Evolutionary conservation across 176 grass and related monocot genomes (phyloP), one percentile per base, ranked within the genome.

Genomic region (Thinopyrum elongatum): DNA sequence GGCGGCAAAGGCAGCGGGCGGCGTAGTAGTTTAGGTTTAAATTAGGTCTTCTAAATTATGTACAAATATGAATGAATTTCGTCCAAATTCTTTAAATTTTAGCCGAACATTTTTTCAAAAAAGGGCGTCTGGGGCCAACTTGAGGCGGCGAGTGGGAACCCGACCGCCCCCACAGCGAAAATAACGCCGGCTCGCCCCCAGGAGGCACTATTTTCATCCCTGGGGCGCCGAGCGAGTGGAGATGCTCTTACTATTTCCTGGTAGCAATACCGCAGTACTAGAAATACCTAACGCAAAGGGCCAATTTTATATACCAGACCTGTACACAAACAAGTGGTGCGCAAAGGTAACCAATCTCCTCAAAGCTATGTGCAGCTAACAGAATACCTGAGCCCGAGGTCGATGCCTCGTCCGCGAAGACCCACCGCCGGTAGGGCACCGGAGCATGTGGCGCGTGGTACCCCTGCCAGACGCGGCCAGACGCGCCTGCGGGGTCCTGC

Each of bases 381-480:
- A 65, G 41, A 65, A 65, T 86, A 95, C 91, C 94, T 87, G 71
- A 49, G 10, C 70, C 36, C 13, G 89, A 91, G 61, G 73, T 89
- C 2, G 84, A 85, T 22, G 80, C 71, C 39, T 91, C 71, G 8
- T 95, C 86, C 30, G 84, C 82, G 2, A 68, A 65, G 34, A 95
- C 27, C 91, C 94, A 95, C 6, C 8, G 66, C 36, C 91, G 77
- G 22, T 33, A 72, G 16, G 65, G 77, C 39, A 88, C 58, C 26
- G 82, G 21, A 34, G 72, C 17, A 8, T 79, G 73, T 3, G 21
- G 73, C 26, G 59, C 0, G 16, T 61, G 75, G 34, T 23, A 66
- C 80, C 23, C 74, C 16, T 74, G 74, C 76, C 59, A 83, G 39
- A 16, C 51, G 57, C 71, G 65, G 33, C 67, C 65, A 15, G 62